Conservation (phyloP, 139 green algal genomes). For the Zygnema cylindricum region DNA sequence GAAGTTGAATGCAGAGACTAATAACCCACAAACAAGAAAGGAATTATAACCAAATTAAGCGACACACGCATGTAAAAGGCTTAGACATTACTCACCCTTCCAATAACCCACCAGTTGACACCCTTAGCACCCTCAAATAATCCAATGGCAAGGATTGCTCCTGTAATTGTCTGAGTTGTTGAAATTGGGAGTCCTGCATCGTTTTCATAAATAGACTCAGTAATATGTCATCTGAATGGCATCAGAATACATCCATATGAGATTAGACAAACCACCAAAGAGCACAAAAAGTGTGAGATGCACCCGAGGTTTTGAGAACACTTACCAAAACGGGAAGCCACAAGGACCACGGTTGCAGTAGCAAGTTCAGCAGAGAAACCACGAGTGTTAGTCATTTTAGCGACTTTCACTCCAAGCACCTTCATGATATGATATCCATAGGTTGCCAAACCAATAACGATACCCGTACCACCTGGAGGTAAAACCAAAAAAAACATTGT, state of each 20-base stretch:
- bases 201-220: no score
- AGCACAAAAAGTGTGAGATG: no score
- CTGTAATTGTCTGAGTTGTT: slow-evolving; percentile 77
- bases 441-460: slow-evolving; percentile 78
- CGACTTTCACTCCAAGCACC: slow-evolving; percentile 71
- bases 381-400: slow-evolving; percentile 72
- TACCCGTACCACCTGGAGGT: slow-evolving; percentile 69
- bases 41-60: no score
- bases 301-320: no score
- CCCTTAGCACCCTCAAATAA: slow-evolving; percentile 65
- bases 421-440: slow-evolving; percentile 81
- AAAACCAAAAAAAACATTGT: slow-evolving; percentile 12
- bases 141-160: slow-evolving; percentile 69
- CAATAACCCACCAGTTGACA: slow-evolving; percentile 26
- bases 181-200: slow-evolving; percentile 70
- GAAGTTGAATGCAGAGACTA: no score
- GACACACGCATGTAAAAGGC: no score
- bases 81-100: slow-evolving; percentile 27
- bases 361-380: slow-evolving; percentile 76
- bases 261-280: no score
- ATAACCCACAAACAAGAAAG: no score
- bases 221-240: no score
- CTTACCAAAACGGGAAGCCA: slow-evolving; percentile 50
- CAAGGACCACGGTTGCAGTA: slow-evolving; percentile 66
- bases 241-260: no score